Evolutionary conservation across 2,329 filamentous ascomycete genomes (phyloP).

Genomic region (Colletotrichum somersetense): DNA sequence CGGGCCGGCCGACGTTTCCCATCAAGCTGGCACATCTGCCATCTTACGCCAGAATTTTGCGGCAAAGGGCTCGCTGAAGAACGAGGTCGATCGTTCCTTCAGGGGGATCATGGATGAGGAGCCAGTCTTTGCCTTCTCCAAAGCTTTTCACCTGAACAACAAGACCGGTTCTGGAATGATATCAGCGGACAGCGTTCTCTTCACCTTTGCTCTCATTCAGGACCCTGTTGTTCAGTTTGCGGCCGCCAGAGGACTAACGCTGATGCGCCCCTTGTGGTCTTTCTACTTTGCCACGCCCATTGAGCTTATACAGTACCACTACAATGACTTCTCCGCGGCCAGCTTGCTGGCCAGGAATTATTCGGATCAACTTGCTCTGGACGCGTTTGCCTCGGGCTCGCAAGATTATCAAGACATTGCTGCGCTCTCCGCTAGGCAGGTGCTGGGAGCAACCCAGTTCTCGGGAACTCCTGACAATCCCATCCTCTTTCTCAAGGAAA

Average conservation of each 20-base stretch:
- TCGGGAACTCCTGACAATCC: conserved; percentile 78
- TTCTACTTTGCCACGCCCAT: conserved; percentile 76
- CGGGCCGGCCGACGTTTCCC: conserved; percentile 73
- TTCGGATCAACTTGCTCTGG: conserved; percentile 75
- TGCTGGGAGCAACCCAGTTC: conserved; percentile 83
- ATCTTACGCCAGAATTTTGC: conserved; percentile 78
- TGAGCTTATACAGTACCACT: conserved; percentile 80
- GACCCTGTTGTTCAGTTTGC: conserved; percentile 85
- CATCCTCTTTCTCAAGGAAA: conserved; percentile 86
- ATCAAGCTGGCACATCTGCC: conserved; percentile 78
- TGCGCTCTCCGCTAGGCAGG: conserved; percentile 82
- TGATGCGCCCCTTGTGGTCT: conserved; percentile 84
- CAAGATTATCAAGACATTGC: conserved; percentile 83
- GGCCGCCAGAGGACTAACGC: conserved; percentile 78
- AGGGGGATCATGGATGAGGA: conserved; percentile 81
- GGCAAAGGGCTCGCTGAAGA: conserved; percentile 72
- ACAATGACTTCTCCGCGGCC: conserved; percentile 77
- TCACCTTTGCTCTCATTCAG: conserved; percentile 83
- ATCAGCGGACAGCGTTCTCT: conserved; percentile 70
- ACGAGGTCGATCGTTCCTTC: conserved; percentile 75
- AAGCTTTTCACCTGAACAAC: conserved; percentile 67
- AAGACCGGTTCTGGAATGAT: conserved; percentile 34
- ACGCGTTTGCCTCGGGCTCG: conserved; percentile 81
- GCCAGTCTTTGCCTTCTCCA: conserved; percentile 85
- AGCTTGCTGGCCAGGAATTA: conserved; percentile 77